These are phyloP conservation scores for Trichoderma parareesei DNA, from an alignment of 495 filamentous ascomycete genomes.

Conservation along the genomic window DNA sequence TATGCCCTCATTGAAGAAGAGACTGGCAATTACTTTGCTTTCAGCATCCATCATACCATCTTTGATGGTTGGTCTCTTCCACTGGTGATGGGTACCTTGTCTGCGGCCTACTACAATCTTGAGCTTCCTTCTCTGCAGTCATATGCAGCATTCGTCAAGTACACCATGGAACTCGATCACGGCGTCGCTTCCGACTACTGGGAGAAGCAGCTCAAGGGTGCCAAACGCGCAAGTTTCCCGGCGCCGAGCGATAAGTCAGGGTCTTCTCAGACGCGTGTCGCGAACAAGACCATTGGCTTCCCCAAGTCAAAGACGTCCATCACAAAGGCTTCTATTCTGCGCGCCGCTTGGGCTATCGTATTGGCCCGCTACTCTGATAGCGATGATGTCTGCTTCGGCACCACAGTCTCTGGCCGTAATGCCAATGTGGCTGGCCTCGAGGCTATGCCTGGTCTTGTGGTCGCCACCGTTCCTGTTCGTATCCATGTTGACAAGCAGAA, in stretches of 20 bases:
- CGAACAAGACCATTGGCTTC: slow-evolving; percentile 10
- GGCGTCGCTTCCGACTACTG: background rate
- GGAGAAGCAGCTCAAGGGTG: background rate
- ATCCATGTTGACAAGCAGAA: slow-evolving; percentile 16
- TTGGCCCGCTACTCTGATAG: slow-evolving; percentile 29
- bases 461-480: slow-evolving; percentile 51
- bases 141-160: slow-evolving; percentile 2
- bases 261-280: slow-evolving; percentile 12
- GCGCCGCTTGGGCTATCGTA: slow-evolving; percentile 38
- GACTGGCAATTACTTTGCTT: slow-evolving; percentile 33
- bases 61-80: slow-evolving; percentile 8
- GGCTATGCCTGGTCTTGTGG: slow-evolving; percentile 44
- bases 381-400: slow-evolving; percentile 41
- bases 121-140: background rate
- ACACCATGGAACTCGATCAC: background rate
- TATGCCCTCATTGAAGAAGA: slow-evolving; percentile 19
- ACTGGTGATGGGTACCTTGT: background rate
- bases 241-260: background rate
- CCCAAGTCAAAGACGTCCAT: slow-evolving; percentile 14
- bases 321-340: slow-evolving; percentile 35
- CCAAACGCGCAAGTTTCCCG: slow-evolving; percentile 4
- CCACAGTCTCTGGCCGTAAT: slow-evolving; percentile 41
- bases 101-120: background rate
- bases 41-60: slow-evolving; percentile 26
- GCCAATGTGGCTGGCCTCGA: slow-evolving; percentile 37